Conservation (phyloP, 208 protist species). For the Polymyxa betae region DNA sequence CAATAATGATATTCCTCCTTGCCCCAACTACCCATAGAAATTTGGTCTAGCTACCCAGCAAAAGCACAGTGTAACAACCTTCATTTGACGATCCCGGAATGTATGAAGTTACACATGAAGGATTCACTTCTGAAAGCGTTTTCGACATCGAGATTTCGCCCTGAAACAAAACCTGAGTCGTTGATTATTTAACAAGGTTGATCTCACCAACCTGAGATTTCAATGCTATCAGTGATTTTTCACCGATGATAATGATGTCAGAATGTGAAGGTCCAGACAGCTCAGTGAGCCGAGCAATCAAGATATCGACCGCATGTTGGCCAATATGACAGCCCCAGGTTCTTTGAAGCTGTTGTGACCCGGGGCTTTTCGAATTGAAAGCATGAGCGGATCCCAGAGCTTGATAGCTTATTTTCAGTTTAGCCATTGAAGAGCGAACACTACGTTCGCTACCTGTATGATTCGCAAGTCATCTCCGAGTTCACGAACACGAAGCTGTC, state of each 20-base stretch:
- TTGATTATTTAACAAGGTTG: not conserved
- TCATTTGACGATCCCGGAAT: too few relatives aligned
- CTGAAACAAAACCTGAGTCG: not conserved
- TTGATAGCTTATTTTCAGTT: not conserved
- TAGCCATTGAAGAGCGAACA: not conserved
- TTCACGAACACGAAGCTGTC: constrained; percentile 1
- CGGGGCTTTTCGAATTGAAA: too few relatives aligned
- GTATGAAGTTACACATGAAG: not conserved
- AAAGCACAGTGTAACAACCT: too few relatives aligned
- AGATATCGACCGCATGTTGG: constrained; percentile 17
- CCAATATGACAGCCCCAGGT: not conserved
- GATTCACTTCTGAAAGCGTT: not conserved
- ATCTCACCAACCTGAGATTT: not conserved
- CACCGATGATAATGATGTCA: constrained; percentile 40
- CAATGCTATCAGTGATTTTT: constrained; percentile 24
- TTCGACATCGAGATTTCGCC: not conserved
- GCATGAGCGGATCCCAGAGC: not conserved
- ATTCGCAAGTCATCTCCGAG: constrained; percentile 26
- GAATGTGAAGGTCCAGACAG: not conserved
- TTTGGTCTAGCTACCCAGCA: too few relatives aligned
- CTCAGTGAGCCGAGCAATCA: not conserved
- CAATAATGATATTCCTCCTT: constrained; percentile 20
- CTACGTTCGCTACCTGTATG: not conserved
- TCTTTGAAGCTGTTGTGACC: not conserved
- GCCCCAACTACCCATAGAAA: constrained; percentile 6